Percentiles rank a stretch among this genome's conserved stretches.
Conservation (phyloP, 129 eudicot genomes). For the Erigeron canadensis region DNA sequence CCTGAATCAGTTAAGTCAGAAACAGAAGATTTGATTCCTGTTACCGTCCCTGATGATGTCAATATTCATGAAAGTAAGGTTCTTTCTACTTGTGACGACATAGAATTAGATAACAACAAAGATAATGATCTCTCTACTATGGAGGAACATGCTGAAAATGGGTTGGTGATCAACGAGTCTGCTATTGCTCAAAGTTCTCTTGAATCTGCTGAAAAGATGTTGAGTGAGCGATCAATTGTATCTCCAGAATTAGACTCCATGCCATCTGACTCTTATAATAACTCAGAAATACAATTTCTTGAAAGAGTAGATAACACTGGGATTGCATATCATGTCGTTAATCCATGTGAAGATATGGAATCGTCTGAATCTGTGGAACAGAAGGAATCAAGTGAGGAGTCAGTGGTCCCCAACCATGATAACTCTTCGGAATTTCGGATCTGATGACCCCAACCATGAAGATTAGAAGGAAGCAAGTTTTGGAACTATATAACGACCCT, state of each 20-base stretch:
- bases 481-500: conserved; percentile 59
- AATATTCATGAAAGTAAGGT: conserved; percentile 14
- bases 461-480: conserved; percentile 75
- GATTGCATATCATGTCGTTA: not conserved
- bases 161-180: conserved; percentile 19
- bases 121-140: not conserved
- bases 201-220: conserved; percentile 6
- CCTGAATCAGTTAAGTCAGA: conserved; percentile 14
- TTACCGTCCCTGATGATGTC: conserved; percentile 7
- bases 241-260: conserved; percentile 30
- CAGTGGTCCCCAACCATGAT: conserved; percentile 11
- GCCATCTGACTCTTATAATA: conserved; percentile 11
- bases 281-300: conserved; percentile 28
- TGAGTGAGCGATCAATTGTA: conserved; percentile 21
- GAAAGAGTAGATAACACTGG: conserved; percentile 17
- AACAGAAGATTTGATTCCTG: conserved; percentile 6
- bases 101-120: conserved; percentile 17
- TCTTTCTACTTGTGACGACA: conserved; percentile 18
- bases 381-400: conserved; percentile 18
- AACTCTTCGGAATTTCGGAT: conserved; percentile 53
- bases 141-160: conserved; percentile 24
- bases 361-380: conserved; percentile 16
- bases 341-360: conserved; percentile 1
- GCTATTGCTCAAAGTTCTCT: not conserved
- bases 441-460: conserved; percentile 95